Percentiles rank a stretch among this genome's conserved stretches.
phyloP scores from a whole-genome alignment of 2,329 filamentous ascomycete species.

The Penicillium sp. region DNA sequence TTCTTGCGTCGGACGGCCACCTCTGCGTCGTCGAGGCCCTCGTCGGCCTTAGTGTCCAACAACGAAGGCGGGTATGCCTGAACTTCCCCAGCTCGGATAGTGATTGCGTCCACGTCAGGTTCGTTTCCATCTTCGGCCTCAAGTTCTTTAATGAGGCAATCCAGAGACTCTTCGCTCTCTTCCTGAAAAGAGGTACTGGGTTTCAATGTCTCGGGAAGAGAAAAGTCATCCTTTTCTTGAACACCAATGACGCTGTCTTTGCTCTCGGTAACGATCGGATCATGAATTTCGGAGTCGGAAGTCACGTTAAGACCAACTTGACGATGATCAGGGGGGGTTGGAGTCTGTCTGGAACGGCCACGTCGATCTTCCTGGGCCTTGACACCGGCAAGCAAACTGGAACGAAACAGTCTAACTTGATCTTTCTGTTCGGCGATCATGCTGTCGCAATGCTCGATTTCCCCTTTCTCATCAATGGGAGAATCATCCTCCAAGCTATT shows the following conservation, averaged over 20 bases:
- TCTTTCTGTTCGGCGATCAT: neutral
- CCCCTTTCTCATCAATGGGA: neutral
- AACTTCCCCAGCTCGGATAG: slow-evolving; percentile 52
- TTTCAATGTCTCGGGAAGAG: neutral
- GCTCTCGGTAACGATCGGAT: neutral
- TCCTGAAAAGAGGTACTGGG: neutral
- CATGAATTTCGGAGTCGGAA: neutral
- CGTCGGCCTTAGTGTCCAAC: slow-evolving; percentile 70
- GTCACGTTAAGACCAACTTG: neutral
- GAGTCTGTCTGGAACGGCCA: neutral
- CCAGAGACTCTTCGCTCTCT: slow-evolving; percentile 70
- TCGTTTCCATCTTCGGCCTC: slow-evolving; percentile 75
- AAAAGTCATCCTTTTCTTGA: neutral
- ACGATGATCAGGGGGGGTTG: neutral
- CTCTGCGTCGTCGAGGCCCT: slow-evolving; percentile 70
- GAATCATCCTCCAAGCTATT: neutral
- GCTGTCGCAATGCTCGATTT: neutral
- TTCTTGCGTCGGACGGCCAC: slow-evolving; percentile 64
- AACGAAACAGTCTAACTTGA: neutral
- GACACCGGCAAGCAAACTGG: neutral
- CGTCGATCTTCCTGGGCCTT: neutral
- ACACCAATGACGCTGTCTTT: neutral
- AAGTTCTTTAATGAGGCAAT: slow-evolving; percentile 81
- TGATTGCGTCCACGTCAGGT: slow-evolving; percentile 59
- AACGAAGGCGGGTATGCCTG: slow-evolving; percentile 69